phyloP scores from a whole-genome alignment of 768 basidiomycete species.

The Clitopilus hobsonii region DNA sequence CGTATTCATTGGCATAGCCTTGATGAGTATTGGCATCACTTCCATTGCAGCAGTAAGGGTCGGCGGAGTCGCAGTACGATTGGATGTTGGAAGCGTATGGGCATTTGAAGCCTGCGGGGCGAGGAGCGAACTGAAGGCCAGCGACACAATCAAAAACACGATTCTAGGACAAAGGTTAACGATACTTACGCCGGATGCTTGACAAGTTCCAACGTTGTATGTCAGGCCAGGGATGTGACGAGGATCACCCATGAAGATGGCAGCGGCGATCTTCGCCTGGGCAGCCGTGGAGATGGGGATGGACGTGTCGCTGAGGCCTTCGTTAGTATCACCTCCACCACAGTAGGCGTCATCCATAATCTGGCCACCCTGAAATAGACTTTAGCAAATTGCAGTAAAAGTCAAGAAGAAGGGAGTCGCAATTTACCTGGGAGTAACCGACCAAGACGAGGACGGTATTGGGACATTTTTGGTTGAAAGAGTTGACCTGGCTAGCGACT shows the following conservation, averaged over 20 bases:
- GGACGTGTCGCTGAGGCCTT: slow-evolving; percentile 21
- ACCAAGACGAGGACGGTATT: slow-evolving; percentile 25
- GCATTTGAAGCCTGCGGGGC: slow-evolving; percentile 26
- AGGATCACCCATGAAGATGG: slow-evolving; percentile 31
- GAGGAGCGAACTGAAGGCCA: slow-evolving; percentile 22
- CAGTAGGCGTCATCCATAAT: slow-evolving; percentile 29
- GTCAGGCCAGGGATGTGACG: slow-evolving; percentile 24
- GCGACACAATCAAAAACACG: neutral
- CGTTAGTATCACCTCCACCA: slow-evolving; percentile 27
- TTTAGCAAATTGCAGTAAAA: neutral
- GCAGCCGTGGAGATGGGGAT: slow-evolving; percentile 25
- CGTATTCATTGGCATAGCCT: slow-evolving; percentile 27
- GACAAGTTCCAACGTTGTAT: slow-evolving; percentile 28
- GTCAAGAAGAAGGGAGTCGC: neutral
- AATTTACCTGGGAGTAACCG: slow-evolving; percentile 26
- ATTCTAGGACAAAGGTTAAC: neutral
- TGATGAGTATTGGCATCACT: slow-evolving; percentile 23
- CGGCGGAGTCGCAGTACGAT: slow-evolving; percentile 27
- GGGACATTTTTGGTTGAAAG: slow-evolving; percentile 27
- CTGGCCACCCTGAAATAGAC: slow-evolving; percentile 22
- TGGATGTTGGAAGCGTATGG: slow-evolving; percentile 22
- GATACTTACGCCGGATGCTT: slow-evolving; percentile 24
- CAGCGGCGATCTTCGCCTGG: slow-evolving; percentile 24
- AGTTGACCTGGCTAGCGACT: slow-evolving; percentile 25
- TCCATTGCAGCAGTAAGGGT: slow-evolving; percentile 31